Percentiles rank a stretch among this genome's conserved stretches.
Evolutionary conservation across 495 filamentous ascomycete species (phyloP).

Genomic region (Xylaria sp.): DNA sequence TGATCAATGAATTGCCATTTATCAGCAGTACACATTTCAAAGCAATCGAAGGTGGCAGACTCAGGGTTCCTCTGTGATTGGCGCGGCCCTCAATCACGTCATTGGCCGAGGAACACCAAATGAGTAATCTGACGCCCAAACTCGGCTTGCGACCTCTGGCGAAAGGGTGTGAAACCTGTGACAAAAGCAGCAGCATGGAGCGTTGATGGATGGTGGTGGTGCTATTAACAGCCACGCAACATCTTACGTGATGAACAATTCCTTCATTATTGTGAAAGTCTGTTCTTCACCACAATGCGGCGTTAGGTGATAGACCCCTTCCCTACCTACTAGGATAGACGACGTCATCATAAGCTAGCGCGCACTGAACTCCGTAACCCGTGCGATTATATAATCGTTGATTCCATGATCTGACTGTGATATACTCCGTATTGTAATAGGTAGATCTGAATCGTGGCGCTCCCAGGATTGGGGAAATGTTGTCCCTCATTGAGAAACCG

Average conservation of each 20-base stretch:
- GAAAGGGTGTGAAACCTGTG: not conserved
- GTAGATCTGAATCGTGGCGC: not conserved
- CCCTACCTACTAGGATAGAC: not conserved
- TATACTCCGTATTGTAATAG: not conserved
- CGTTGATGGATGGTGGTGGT: not conserved
- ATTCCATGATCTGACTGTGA: not conserved
- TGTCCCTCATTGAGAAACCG: not conserved
- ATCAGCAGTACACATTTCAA: conserved; percentile 32
- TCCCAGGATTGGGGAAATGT: not conserved
- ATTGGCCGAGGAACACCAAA: not conserved
- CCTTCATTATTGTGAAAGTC: not conserved
- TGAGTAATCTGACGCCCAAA: conserved; percentile 4
- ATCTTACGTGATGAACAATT: not conserved
- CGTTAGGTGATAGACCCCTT: not conserved
- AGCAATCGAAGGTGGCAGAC: conserved; percentile 24
- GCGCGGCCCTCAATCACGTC: conserved; percentile 28
- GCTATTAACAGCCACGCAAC: not conserved
- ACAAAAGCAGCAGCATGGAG: not conserved
- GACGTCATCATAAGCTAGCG: not conserved
- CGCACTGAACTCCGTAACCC: not conserved
- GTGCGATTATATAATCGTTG: not conserved
- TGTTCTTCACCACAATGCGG: not conserved
- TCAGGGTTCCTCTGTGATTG: conserved; percentile 18
- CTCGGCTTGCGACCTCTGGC: not conserved
- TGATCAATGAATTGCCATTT: not conserved